Base-by-base conservation (phyloP, 495 filamentous ascomycete species). In the Lasiosphaeria ovina region DNA sequence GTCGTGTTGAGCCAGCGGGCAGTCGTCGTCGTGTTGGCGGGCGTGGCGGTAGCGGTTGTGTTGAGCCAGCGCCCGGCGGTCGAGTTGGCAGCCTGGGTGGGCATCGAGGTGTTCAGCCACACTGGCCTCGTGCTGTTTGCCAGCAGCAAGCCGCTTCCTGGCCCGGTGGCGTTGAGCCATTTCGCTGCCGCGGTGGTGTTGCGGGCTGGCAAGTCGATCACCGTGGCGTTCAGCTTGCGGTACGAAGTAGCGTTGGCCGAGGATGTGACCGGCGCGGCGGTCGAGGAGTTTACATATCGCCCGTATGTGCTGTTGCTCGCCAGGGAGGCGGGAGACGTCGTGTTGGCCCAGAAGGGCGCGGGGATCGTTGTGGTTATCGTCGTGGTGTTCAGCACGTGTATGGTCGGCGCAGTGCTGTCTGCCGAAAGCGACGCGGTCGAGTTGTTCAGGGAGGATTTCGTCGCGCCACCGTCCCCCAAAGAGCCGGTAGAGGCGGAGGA, bases 11-110 rank as follows among this genome's bases (percentile, higher is more conserved):
- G 53, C 63, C 63, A 66, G 24, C 55, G 59, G 51, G 51, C 59
- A 4, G 59, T 62, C 12, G 55, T 59, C n/a, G 52, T 59, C 24
- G 50, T 55, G 24, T 58, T 56, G 40, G 56, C 62, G 38, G 67
- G 56, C 35, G 68, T 68, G 33, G 66, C 60, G 35, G 67, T 69
- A 4, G 64, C 61, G 17, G 62, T 67, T 38, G 70, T 66, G 61
- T 68, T 69, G 52, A 60, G 53, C 63, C 63, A 66, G 24, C 55
- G 59, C 45, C 55, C 59, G 8, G 59, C 59, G n/a, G 55, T 62
- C n/a, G 52, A 57, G 35, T 54, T 55, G 24, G 60, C 57, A 42
- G 56, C 62, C 35, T 67, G 56, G 36, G 69, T 68, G 33, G 66
- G 61, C 35, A 68, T 69, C 4, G 64, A 63, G 17, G 62, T 67